These are phyloP conservation scores for Microdochium bolleyi DNA, from an alignment of 2,329 filamentous ascomycete species.

Conservation along the genomic window DNA sequence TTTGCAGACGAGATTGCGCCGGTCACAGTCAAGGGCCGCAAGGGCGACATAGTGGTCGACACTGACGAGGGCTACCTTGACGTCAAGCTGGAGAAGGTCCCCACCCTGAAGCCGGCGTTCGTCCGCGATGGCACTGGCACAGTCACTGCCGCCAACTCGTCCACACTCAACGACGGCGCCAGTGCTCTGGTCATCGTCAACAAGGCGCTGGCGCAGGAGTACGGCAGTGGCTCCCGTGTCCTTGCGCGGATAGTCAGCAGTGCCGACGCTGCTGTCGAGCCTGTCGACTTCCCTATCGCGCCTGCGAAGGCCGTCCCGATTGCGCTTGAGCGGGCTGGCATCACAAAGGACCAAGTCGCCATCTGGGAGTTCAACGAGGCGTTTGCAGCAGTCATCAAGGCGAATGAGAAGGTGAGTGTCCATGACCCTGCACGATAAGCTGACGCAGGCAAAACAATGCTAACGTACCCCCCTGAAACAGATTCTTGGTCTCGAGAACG, in stretches of 20 bases:
- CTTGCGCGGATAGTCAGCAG: conserved; percentile 80
- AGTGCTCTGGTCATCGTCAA: conserved; percentile 81
- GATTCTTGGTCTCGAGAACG: conserved; percentile 73
- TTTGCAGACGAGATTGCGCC: conserved; percentile 89
- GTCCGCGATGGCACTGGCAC: conserved; percentile 77
- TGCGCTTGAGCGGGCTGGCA: conserved; percentile 79
- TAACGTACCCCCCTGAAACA: conserved; percentile 17
- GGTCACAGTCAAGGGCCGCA: conserved; percentile 76
- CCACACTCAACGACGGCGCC: conserved; percentile 89
- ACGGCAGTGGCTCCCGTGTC: conserved; percentile 68
- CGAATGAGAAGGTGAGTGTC: conserved; percentile 68
- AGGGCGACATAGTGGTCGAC: conserved; percentile 71
- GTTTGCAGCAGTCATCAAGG: conserved; percentile 90
- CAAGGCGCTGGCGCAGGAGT: conserved; percentile 72
- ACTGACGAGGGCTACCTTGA: conserved; percentile 87
- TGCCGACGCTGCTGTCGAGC: conserved; percentile 83
- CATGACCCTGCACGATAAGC: background rate
- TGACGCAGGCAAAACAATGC: conserved; percentile 2
- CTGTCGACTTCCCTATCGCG: conserved; percentile 90
- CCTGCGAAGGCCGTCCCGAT: conserved; percentile 89
- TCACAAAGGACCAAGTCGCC: conserved; percentile 84
- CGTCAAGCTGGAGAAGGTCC: conserved; percentile 78
- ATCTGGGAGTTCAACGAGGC: conserved; percentile 99
- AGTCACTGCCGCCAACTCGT: conserved; percentile 91
- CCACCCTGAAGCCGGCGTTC: conserved; percentile 85